A percentile compares a stretch with the other conserved stretches of the same genome.
phyloP scores from a whole-genome alignment of 2,329 filamentous ascomycete species.

The Colletotrichum karsti region DNA sequence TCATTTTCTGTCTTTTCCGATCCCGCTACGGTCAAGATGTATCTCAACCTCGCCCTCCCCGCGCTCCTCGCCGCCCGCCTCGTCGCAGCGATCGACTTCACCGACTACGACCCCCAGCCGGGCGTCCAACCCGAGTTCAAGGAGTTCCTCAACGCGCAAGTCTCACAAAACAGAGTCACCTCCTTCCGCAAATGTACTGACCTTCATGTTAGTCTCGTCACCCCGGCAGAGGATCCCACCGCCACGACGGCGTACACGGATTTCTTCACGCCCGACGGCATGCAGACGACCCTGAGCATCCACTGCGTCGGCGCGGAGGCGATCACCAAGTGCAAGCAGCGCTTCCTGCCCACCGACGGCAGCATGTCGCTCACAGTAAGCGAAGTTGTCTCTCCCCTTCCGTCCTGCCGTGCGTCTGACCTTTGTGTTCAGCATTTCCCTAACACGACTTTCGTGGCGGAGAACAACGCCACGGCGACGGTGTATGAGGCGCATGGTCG shows the following conservation, averaged over 20 bases:
- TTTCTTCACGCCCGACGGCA: constrained; percentile 21
- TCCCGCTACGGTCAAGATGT: background rate
- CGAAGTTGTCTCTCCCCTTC: too few relatives aligned
- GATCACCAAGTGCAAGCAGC: constrained; percentile 20
- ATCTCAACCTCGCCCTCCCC: background rate
- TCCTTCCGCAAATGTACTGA: background rate
- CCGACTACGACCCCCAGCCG: constrained; percentile 5
- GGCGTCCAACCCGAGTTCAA: constrained; percentile 15
- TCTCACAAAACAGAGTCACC: background rate
- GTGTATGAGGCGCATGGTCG: constrained; percentile 18
- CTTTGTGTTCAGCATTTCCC: constrained; percentile 4
- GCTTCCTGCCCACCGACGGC: constrained; percentile 14
- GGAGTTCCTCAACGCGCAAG: constrained; percentile 5
- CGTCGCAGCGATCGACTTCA: constrained; percentile 16
- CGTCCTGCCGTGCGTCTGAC: too few relatives aligned
- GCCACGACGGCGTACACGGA: constrained; percentile 24
- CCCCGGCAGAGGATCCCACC: constrained; percentile 14
- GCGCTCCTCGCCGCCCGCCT: background rate
- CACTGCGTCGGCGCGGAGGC: constrained; percentile 20
- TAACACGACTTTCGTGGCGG: constrained; percentile 11
- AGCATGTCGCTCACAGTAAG: constrained; percentile 20
- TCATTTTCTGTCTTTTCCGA: background rate
- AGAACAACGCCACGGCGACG: constrained; percentile 15
- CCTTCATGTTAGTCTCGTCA: background rate
- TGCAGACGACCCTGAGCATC: constrained; percentile 24